phyloP scores from a whole-genome alignment of 805 yeast species.

The Metschnikowia dekortorum region DNA sequence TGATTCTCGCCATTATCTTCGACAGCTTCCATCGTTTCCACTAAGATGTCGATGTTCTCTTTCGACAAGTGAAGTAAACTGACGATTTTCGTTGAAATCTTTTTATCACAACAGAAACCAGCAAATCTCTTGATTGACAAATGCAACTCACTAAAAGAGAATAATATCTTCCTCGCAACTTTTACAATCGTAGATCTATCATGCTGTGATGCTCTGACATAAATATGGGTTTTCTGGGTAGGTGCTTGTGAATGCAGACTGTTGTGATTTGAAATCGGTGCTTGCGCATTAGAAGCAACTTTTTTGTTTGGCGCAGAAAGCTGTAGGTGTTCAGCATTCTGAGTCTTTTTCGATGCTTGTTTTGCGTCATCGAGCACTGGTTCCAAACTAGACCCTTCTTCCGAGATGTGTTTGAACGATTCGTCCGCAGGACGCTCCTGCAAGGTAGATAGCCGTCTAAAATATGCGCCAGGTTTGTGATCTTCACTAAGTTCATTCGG shows the following conservation, averaged over 20 bases:
- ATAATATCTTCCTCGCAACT: constrained; percentile 56
- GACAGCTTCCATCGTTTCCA: constrained; percentile 50
- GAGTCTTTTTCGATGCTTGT: not conserved
- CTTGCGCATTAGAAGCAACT: not conserved
- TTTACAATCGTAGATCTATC: constrained; percentile 28
- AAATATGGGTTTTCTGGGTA: not conserved
- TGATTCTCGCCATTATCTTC: constrained; percentile 31
- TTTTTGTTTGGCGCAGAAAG: not conserved
- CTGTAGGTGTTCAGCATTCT: not conserved
- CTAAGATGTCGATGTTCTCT: constrained; percentile 51
- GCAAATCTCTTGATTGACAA: constrained; percentile 53
- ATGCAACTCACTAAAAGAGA: constrained; percentile 62
- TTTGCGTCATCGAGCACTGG: not conserved
- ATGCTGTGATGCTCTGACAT: not conserved
- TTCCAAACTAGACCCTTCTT: not conserved
- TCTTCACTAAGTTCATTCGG: constrained; percentile 39
- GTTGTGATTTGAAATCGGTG: not conserved
- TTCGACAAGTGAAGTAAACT: constrained; percentile 49
- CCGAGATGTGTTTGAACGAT: not conserved
- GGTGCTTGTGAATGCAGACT: not conserved
- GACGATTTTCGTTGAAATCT: constrained; percentile 50
- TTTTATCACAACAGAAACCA: constrained; percentile 54
- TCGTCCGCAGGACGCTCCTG: constrained; percentile 46
- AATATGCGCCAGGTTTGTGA: constrained; percentile 57
- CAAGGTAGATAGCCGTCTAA: constrained; percentile 59